Evolutionary conservation across 2,329 filamentous ascomycete species (phyloP).

Genomic region (Malbranchea cinnamomea): DNA sequence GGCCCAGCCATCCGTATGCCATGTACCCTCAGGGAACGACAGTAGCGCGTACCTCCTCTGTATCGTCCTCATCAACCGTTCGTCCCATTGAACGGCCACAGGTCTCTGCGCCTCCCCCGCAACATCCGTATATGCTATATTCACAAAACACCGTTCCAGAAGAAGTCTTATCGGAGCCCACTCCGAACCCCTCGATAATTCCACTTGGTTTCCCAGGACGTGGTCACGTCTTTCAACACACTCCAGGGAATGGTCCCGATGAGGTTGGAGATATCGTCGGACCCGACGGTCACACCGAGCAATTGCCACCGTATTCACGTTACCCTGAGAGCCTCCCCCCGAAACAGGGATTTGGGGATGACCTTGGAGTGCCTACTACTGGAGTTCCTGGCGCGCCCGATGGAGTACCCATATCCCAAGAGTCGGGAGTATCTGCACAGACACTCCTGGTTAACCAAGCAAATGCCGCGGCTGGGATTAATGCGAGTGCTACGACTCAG

Average conservation of each 20-base stretch:
- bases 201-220: slow-evolving; percentile 61
- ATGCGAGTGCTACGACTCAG: slow-evolving; percentile 2
- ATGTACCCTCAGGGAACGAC: slow-evolving; percentile 65
- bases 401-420: slow-evolving; percentile 13
- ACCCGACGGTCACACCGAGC: slow-evolving; percentile 76
- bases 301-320: slow-evolving; percentile 78
- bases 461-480: slow-evolving; percentile 8
- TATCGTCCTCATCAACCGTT: slow-evolving; percentile 56
- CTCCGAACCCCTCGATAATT: slow-evolving; percentile 27
- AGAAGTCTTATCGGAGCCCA: slow-evolving; percentile 31
- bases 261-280: slow-evolving; percentile 78
- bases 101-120: slow-evolving; percentile 48
- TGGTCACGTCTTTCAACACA: slow-evolving; percentile 52
- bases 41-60: slow-evolving; percentile 43
- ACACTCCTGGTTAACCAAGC: slow-evolving; percentile 10
- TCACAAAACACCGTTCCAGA: slow-evolving; percentile 59
- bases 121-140: slow-evolving; percentile 79
- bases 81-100: slow-evolving; percentile 44
- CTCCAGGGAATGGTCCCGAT: slow-evolving; percentile 59
- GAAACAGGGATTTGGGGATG: slow-evolving; percentile 33
- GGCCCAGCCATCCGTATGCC: slow-evolving; percentile 69
- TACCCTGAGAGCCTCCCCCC: slow-evolving; percentile 63
- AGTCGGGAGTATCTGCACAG: slow-evolving; percentile 21
- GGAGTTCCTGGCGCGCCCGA: slow-evolving; percentile 28
- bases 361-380: slow-evolving; percentile 20